A percentile compares a stretch with the other conserved stretches of the same genome.
phyloP scores from a whole-genome alignment of 768 basidiomycete species.

The Fistulinella prunicolor region DNA sequence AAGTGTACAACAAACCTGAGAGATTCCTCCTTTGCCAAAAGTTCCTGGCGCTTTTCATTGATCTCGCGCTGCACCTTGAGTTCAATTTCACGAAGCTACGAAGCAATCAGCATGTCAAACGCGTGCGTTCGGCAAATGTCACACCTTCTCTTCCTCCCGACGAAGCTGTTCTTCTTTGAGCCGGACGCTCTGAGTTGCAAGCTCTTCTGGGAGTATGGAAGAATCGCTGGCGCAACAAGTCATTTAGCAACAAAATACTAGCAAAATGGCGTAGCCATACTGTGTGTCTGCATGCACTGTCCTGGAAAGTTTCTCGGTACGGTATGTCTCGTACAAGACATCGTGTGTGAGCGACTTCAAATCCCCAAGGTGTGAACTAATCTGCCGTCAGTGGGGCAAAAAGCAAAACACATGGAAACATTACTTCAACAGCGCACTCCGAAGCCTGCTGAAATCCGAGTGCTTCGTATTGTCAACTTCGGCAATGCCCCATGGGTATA shows the following conservation, averaged over 20 bases:
- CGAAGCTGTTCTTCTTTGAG: constrained; percentile 99
- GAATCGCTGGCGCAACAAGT: constrained; percentile 54
- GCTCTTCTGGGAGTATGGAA: constrained; percentile 92
- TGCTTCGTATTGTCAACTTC: constrained; percentile 99
- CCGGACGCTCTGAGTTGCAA: constrained; percentile 94
- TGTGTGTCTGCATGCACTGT: constrained; percentile 80
- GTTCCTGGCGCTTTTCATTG: constrained; percentile 94
- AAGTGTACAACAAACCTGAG: constrained; percentile 55
- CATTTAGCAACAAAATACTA: constrained; percentile 24
- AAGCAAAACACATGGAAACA: constrained; percentile 15
- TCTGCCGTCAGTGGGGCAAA: constrained; percentile 8
- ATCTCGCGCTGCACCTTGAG: constrained; percentile 98
- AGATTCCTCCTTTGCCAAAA: constrained; percentile 94
- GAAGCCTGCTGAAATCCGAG: constrained; percentile 94
- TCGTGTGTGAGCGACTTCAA: constrained; percentile 94
- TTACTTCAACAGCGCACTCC: constrained; percentile 89
- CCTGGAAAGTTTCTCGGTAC: constrained; percentile 94
- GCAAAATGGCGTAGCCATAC: constrained; percentile 35
- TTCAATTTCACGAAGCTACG: constrained; percentile 92
- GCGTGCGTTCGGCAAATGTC: constrained; percentile 5
- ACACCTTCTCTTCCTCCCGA: constrained; percentile 91
- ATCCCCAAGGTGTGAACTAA: constrained; percentile 90
- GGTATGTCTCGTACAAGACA: constrained; percentile 93
- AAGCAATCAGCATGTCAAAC: constrained; percentile 13
- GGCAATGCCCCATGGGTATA: constrained; percentile 98